Percentiles rank a stretch among this genome's conserved stretches.
These are phyloP conservation scores for Austroboletus niveus DNA, from an alignment of 1,284 basidiomycete species.

Conservation along the genomic window DNA sequence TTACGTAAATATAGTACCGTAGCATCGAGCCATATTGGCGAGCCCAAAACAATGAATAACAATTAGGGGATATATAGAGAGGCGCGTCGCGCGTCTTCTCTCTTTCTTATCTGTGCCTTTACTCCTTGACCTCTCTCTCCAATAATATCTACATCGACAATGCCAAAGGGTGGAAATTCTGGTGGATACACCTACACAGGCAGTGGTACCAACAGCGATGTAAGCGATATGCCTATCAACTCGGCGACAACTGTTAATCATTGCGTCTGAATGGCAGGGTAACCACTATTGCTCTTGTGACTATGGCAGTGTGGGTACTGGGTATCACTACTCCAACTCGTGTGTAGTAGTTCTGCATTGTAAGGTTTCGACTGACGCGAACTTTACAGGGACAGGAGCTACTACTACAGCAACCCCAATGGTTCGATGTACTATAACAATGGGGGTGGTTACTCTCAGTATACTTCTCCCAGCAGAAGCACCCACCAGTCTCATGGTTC, in stretches of 20 bases:
- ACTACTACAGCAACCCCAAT: constrained; percentile 60
- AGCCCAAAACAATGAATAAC: constrained; percentile 14
- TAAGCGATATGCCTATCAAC: constrained; percentile 16
- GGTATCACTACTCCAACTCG: constrained; percentile 62
- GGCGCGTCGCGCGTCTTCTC: neutral
- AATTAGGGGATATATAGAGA: constrained; percentile 9
- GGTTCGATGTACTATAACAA: constrained; percentile 59
- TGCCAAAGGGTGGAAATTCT: constrained; percentile 17
- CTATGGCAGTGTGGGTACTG: constrained; percentile 37
- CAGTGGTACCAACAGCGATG: constrained; percentile 51
- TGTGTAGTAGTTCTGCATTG: constrained; percentile 20
- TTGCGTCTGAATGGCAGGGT: constrained; percentile 36
- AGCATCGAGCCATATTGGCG: neutral
- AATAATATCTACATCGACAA: constrained; percentile 3
- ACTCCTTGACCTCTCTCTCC: too few relatives aligned
- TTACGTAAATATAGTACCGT: too few relatives aligned
- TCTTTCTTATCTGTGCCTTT: neutral
- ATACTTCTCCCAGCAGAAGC: constrained; percentile 49
- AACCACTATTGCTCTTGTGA: constrained; percentile 56
- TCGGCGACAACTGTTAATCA: neutral
- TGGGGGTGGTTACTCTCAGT: constrained; percentile 46
- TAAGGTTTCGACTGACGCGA: neutral
- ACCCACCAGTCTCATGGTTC: constrained; percentile 29
- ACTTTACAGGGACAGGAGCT: constrained; percentile 47
- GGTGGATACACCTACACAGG: constrained; percentile 42